A percentile compares a stretch with the other conserved stretches of the same genome.
Evolutionary conservation across 345 rosid species (phyloP).

Genomic region (Heritiera littoralis): DNA sequence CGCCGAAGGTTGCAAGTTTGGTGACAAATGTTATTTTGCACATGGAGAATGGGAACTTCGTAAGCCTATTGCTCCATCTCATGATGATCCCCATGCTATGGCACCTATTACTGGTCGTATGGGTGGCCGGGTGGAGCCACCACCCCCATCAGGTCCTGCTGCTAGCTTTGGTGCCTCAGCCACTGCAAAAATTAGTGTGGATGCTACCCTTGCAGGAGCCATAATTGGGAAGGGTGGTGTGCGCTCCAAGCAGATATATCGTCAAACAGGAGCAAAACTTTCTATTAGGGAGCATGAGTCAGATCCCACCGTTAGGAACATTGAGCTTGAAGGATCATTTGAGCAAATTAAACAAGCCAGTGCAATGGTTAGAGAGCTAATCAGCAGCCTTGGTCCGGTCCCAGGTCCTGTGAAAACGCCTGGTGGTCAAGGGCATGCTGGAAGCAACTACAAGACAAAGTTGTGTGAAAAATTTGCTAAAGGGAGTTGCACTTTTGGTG

Average conservation of each 20-base stretch:
- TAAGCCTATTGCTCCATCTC: constrained; percentile 43
- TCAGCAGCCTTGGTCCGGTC: constrained; percentile 47
- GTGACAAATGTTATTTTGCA: constrained; percentile 73
- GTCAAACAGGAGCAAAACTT: constrained; percentile 73
- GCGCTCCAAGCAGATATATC: constrained; percentile 74
- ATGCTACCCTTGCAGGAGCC: constrained; percentile 83
- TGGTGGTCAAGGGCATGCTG: constrained; percentile 44
- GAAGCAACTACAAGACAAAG: constrained; percentile 80
- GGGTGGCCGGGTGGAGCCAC: constrained; percentile 43
- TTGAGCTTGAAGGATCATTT: constrained; percentile 83
- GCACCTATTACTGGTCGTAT: constrained; percentile 48
- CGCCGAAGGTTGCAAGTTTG: constrained; percentile 76
- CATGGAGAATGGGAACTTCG: constrained; percentile 82
- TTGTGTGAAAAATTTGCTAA: constrained; percentile 74
- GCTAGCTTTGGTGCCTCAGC: constrained; percentile 77
- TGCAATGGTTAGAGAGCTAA: constrained; percentile 73
- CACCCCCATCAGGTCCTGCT: constrained; percentile 35
- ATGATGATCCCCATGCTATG: constrained; percentile 50
- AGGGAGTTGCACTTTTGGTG: constrained; percentile 86
- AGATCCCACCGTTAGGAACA: constrained; percentile 62
- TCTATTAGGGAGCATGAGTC: constrained; percentile 73
- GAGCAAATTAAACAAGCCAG: constrained; percentile 86
- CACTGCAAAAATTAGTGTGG: constrained; percentile 81
- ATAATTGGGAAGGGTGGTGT: constrained; percentile 87
- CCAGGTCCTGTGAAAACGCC: constrained; percentile 29